These are phyloP conservation scores for Scedosporium apiospermum DNA, from an alignment of 2,329 filamentous ascomycete genomes.

Conservation along the genomic window DNA sequence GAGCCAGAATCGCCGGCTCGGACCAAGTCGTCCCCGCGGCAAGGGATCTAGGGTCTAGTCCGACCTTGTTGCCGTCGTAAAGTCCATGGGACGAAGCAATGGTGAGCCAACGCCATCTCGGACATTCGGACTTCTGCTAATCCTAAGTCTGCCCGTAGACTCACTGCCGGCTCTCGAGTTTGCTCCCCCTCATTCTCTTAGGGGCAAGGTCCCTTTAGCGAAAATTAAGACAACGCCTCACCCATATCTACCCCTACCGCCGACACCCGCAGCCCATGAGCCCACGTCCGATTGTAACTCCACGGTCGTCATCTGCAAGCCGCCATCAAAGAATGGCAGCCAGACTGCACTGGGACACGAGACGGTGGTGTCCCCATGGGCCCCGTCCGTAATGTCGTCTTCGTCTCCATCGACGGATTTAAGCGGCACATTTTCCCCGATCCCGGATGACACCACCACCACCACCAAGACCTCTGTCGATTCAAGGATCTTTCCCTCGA, in stretches of 20 bases:
- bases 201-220: neutral
- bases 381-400: neutral
- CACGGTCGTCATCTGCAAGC: constrained; percentile 1
- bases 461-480: constrained; percentile 25
- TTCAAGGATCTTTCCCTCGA: constrained; percentile 16
- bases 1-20: neutral
- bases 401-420: constrained; percentile 1
- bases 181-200: neutral
- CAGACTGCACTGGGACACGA: neutral
- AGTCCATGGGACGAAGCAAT: constrained; percentile 7
- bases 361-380: neutral
- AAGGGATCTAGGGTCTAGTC: constrained; percentile 7
- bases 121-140: neutral
- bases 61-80: constrained; percentile 6
- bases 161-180: neutral
- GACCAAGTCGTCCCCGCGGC: neutral
- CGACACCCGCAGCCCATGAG: neutral
- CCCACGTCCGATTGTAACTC: constrained; percentile 2
- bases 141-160: neutral
- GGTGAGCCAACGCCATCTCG: neutral
- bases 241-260: neutral
- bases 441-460: constrained; percentile 4
- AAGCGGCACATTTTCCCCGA: constrained; percentile 2
- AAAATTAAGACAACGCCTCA: neutral
- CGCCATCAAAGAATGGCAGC: neutral